Evolutionary conservation across 192 early-diverging fungal species (phyloP), one percentile per base, ranked within the genome.

Genomic region (Rhizoclosmatium globosum): DNA sequence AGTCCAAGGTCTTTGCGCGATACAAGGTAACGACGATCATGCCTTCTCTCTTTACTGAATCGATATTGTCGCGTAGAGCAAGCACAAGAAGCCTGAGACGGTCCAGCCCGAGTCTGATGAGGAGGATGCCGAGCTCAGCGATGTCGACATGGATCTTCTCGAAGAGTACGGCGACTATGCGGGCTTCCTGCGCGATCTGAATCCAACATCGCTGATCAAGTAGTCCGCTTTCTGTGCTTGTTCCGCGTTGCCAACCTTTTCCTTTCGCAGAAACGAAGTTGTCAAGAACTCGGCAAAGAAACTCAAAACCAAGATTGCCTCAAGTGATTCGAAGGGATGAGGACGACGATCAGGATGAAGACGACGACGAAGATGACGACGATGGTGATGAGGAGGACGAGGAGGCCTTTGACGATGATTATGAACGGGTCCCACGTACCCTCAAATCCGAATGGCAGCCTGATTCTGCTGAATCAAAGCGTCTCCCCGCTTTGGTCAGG

Each of bases 131-230:
- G 86, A 92, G 15, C 75, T 95, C 41, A 91, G 87, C 50, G 93
- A 94, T 39, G 89, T 93, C 53, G 94, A 95, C 83, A 72, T 94
- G 71, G 90, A 89, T 47, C 88, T 95, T 56, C 88, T 95, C 60
- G 85, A 88, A 9, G 91, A 94, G 71, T 89, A 93, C 74, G 85
- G 89, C 38, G 82, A 80, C 38, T 86, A 86, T 72, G 82, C 88
- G 3, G 77, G 84, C 17, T 95, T 95, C 81, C 82, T 95, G 80
- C 83, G 73, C 46, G 81, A 85, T 45, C 82, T 94, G 82, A 89
- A 94, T 78, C 79, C 91, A 2, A 87, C 88, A 21, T 89, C 85
- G 46, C 69, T 94, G 9, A 81, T 86, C 50, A 92, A 89, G 92
- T 93, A 87, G 38, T 17, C 48, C 11, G n/a, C 68, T 11, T 13